Evolutionary conservation across 805 yeast species (phyloP), one percentile per base, ranked within the genome.

Genomic region (Yarrowia phangngaensis): DNA sequence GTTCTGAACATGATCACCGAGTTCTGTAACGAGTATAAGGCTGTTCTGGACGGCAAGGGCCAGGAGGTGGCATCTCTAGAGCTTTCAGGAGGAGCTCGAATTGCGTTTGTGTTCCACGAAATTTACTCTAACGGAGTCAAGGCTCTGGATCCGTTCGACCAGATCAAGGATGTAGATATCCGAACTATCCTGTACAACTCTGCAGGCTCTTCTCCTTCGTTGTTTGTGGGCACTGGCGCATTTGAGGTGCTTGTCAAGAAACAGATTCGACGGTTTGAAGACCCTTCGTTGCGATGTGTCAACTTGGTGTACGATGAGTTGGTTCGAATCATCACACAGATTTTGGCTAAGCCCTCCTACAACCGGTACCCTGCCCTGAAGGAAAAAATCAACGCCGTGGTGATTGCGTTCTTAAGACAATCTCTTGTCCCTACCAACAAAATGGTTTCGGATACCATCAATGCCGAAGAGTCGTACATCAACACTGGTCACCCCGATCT

Each of bases 401-500:
- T 88, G 58, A 79, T 89, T 53, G 84, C 79, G 57, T 89, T 78
- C 59, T 72, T 92, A 60, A 80, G 95, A 63, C 82, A 77, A 51
- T 81, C 85, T 26, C 75, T 86, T 56, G 64, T 78, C 15, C 97
- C 98, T 53, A 87, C 98, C 16, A 87, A 82, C 63, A 75, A 75
- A 48, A 85, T 92, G 60, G 95, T 89, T 30, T 66, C 72, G 24
- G 97, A 92, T 64, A 74, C 92, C 52, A 87, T 92, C 57, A 71
- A 67, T 52, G 72, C 95, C 53, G 98, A 92, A 68, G 90, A 89
- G 61, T 82, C 95, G 3, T 92, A 92, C 66, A 88, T 92, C 58
- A 92, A 92, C 68, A 92, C 98, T 4, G 97, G 95, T 2, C 98
- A 92, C 63, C 97, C 97, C 4, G 97, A 92, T 64, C 78, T 92